Evolutionary conservation across 139 green algal genomes (phyloP), one percentile per base, ranked within the genome.

Genomic region (Closterium sp.): DNA sequence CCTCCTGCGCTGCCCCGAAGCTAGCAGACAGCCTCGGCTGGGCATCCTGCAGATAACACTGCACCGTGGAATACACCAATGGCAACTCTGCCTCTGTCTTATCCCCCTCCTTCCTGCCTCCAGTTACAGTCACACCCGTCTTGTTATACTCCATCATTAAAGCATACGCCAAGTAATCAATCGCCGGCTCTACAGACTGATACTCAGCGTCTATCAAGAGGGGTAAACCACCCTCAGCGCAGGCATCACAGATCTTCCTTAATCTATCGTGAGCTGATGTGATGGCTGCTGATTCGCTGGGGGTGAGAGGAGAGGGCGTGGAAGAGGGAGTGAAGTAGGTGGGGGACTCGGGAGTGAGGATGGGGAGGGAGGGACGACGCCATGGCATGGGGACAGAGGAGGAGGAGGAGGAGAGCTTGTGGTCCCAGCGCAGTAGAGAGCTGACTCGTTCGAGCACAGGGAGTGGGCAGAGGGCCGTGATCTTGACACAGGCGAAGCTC

Each of bases 151-250:
- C 89, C 33, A 90, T n/a, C 32, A 81, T 34, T 12, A 32, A 28
- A 12, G 69, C 91, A 43, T 85, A 92, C 21, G 89, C 89, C 2
- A 94, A 19, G 66, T 94, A 38, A 35, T 94, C 91, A 34, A 94
- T 94, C 12, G 91, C 91, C 0, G 91, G 91, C 34, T 94, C 34
- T 33, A 94, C 89, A 3, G 31, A 84, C 88, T 76, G 38, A 21
- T 94, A 90, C 89, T 94, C 91, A 1, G 91, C 91, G 38, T 94
- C 91, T 23, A 94, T 64, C 32, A 94, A 36, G 32, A 94, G 86
- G 0, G 91, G 89, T 5, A 94, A 9, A 2, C 88, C 36, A 31
- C 30, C 33, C 4, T 43, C 64, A 31, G 91, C 91, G 35, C 91
- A 94, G 33, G 21, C 91, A 21, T 34, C 21, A 93, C 91, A 93